phyloP scores from a whole-genome alignment of 2,329 filamentous ascomycete genomes.

The Fusarium domesticum region DNA sequence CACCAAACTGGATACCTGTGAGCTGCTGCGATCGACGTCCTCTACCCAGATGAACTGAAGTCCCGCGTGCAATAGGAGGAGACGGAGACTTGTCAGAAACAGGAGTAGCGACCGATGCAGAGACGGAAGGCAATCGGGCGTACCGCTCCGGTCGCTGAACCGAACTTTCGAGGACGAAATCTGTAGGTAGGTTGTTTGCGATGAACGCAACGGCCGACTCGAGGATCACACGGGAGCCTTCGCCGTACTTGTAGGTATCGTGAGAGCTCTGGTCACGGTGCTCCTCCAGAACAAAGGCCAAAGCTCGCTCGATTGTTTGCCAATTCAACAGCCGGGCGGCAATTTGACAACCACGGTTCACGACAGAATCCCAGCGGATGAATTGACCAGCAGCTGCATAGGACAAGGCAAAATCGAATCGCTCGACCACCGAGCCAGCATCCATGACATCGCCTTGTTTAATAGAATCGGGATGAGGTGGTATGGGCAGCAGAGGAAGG shows the following conservation, averaged over 20 bases:
- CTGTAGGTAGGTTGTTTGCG: conserved; percentile 55
- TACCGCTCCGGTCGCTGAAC: conserved; percentile 37
- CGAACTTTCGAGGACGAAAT: conserved; percentile 56
- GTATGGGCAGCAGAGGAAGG: conserved; percentile 45
- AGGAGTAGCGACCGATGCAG: conserved; percentile 11
- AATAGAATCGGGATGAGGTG: conserved; percentile 27
- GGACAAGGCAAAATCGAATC: conserved; percentile 56
- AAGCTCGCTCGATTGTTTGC: conserved; percentile 58
- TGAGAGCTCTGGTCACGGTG: conserved; percentile 35
- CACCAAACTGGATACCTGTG: conserved; percentile 68
- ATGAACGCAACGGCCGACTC: conserved; percentile 57
- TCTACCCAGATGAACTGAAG: conserved; percentile 36
- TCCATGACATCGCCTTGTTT: conserved; percentile 34
- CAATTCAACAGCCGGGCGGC: conserved; percentile 57
- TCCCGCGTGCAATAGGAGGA: conserved; percentile 37
- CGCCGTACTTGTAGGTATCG: conserved; percentile 50
- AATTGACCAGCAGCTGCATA: conserved; percentile 62
- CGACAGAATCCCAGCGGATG: conserved; percentile 54
- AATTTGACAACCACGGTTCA: conserved; percentile 57
- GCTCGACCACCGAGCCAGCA: conserved; percentile 41
- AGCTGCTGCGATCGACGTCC: conserved; percentile 50
- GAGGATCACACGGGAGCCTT: conserved; percentile 53
- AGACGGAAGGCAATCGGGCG: conserved; percentile 38
- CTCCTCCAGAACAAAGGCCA: conserved; percentile 55
- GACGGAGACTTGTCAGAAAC: conserved; percentile 10